Evolutionary conservation across 139 green algal species (phyloP).

Genomic region (Haematococcus sp.): DNA sequence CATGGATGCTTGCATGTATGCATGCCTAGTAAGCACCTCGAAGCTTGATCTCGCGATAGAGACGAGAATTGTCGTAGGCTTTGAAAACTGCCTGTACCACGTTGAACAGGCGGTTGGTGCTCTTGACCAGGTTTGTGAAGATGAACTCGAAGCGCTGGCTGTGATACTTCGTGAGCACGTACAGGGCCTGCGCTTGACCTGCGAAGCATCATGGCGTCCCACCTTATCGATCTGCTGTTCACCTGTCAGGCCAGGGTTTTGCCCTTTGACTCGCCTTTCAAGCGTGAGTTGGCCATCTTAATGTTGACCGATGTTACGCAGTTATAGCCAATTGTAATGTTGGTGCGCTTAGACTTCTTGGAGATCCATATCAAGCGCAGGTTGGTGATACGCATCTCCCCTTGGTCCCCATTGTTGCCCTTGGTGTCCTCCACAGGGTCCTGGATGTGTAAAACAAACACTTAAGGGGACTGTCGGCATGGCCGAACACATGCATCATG

Average conservation of each 20-base stretch:
- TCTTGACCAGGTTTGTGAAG: slow-evolving; percentile 46
- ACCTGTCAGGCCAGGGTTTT: neutral
- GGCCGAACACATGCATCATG: too few relatives aligned
- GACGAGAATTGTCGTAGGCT: slow-evolving; percentile 63
- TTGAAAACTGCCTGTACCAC: slow-evolving; percentile 55
- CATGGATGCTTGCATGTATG: too few relatives aligned
- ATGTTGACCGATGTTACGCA: slow-evolving; percentile 54
- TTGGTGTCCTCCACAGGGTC: slow-evolving; percentile 66
- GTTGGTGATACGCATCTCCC: slow-evolving; percentile 54
- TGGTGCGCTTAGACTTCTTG: slow-evolving; percentile 43
- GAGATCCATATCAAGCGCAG: slow-evolving; percentile 58
- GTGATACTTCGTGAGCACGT: slow-evolving; percentile 58
- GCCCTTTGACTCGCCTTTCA: slow-evolving; percentile 44
- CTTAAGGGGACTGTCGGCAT: neutral
- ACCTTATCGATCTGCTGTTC: neutral
- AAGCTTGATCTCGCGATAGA: slow-evolving; percentile 70
- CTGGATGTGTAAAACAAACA: slow-evolving; percentile 21
- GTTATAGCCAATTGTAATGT: slow-evolving; percentile 62
- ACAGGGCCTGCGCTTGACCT: slow-evolving; percentile 48
- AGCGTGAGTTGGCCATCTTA: slow-evolving; percentile 31
- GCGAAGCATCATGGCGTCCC: neutral
- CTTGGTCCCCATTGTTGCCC: slow-evolving; percentile 60
- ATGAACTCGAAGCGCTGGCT: slow-evolving; percentile 72
- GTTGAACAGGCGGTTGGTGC: slow-evolving; percentile 33
- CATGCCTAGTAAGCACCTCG: too few relatives aligned